Conservation (phyloP, 805 yeast genomes). For the Scheffersomyces spartinae region DNA sequence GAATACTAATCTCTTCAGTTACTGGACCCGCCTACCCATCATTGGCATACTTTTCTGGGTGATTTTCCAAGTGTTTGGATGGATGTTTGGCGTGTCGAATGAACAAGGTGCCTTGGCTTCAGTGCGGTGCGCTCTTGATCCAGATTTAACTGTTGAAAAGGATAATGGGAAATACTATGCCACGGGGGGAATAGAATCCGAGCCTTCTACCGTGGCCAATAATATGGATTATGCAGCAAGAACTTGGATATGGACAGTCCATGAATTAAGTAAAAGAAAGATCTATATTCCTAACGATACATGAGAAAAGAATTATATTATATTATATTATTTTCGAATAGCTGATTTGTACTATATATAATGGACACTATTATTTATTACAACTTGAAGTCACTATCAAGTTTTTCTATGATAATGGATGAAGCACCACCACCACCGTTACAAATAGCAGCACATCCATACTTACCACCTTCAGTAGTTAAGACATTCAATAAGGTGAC, state of each 20-base stretch:
- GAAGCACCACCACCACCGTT: conserved; percentile 99
- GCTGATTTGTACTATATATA: no score
- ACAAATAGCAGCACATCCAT: conserved; percentile 94
- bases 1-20: conserved; percentile 64
- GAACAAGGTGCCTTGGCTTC: conserved; percentile 65
- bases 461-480: conserved; percentile 64
- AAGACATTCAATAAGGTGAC: conserved; percentile 78
- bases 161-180: conserved; percentile 65
- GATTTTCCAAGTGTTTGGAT: conserved; percentile 57
- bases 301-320: no score
- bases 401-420: conserved; percentile 73
- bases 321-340: no score
- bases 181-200: conserved; percentile 44
- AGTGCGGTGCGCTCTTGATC: conserved; percentile 48
- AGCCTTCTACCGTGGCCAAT: conserved; percentile 47
- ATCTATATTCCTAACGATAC: no score
- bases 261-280: conserved; percentile 40
- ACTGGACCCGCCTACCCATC: conserved; percentile 68
- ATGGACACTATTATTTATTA: no score
- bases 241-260: conserved; percentile 74
- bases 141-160: conserved; percentile 31
- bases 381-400: no score
- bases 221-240: conserved; percentile 49
- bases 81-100: conserved; percentile 55
- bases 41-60: conserved; percentile 71